phyloP scores from a whole-genome alignment of 2,329 filamentous ascomycete genomes.

The Macroventuria anomochaeta region DNA sequence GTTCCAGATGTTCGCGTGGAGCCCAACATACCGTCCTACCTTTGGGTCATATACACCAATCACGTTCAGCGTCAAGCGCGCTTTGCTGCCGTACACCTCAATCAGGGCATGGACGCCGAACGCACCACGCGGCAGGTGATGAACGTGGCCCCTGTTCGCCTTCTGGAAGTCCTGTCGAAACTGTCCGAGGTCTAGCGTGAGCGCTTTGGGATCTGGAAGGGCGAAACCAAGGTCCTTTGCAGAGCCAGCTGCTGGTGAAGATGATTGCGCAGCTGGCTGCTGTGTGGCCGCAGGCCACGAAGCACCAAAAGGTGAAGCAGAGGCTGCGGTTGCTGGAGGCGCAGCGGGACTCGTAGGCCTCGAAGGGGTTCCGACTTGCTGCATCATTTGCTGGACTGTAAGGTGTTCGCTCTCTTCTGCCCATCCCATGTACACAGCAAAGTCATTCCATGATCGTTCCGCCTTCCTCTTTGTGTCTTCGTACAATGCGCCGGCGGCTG shows the following conservation, averaged over 20 bases:
- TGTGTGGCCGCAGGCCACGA: constrained; percentile 24
- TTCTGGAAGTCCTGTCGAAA: constrained; percentile 36
- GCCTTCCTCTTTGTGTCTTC: constrained; percentile 31
- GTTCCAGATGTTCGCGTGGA: constrained; percentile 33
- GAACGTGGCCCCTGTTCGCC: constrained; percentile 21
- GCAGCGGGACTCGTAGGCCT: constrained; percentile 6
- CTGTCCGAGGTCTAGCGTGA: constrained; percentile 36
- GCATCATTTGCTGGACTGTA: constrained; percentile 20
- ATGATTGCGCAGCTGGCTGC: constrained; percentile 10
- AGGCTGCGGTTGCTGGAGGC: constrained; percentile 13
- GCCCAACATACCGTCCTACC: constrained; percentile 46
- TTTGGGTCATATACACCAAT: constrained; percentile 55
- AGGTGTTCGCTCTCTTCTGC: constrained; percentile 22
- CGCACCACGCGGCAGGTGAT: constrained; percentile 52
- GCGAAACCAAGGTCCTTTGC: constrained; percentile 28
- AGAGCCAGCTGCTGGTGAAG: constrained; percentile 21
- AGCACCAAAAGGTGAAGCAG: constrained; percentile 16
- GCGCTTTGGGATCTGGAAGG: constrained; percentile 35
- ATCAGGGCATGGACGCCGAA: constrained; percentile 55
- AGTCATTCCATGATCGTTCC: constrained; percentile 28
- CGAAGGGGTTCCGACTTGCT: constrained; percentile 19
- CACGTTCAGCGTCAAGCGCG: constrained; percentile 54
- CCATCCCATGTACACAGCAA: constrained; percentile 37
- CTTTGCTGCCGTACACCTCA: constrained; percentile 53
- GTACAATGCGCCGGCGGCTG: constrained; percentile 32